Evolutionary conservation across 225 moss, liverwort and hornwort genomes (phyloP).

Genomic region (Asterella californica): DNA sequence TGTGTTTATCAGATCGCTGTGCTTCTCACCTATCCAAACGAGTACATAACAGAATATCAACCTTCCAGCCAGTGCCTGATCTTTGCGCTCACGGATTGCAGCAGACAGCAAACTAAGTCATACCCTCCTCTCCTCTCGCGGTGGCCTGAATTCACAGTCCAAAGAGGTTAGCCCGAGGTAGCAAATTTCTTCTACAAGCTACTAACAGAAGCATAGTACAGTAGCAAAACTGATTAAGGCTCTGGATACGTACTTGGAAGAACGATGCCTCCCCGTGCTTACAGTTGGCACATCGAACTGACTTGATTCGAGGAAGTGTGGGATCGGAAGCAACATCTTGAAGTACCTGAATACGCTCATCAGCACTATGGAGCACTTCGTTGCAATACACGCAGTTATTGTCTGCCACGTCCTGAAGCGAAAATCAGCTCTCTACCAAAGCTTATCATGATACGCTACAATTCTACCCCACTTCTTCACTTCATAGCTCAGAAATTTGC

Average conservation of each 20-base stretch:
- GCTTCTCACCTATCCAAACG: too few species aligned
- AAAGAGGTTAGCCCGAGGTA: not conserved
- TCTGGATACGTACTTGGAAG: conserved; percentile 59
- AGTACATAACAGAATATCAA: too few species aligned
- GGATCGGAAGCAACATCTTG: conserved; percentile 97
- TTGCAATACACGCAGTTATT: conserved; percentile 97
- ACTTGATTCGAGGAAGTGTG: conserved; percentile 91
- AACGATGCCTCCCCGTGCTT: conserved; percentile 96
- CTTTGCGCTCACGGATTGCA: too few species aligned
- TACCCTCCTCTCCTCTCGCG: conserved; percentile 94
- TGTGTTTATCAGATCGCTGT: too few species aligned
- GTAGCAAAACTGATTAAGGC: not conserved
- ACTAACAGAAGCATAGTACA: not conserved
- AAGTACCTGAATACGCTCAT: conserved; percentile 95
- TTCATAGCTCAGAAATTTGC: not conserved
- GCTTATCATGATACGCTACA: too few species aligned
- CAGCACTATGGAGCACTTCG: conserved; percentile 90
- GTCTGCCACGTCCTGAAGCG: conserved; percentile 58
- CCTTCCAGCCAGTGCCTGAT: too few species aligned
- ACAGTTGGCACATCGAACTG: conserved; percentile 89
- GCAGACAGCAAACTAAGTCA: conserved; percentile 92
- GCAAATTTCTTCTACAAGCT: not conserved
- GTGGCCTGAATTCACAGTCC: conserved; percentile 59
- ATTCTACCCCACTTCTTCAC: too few species aligned
- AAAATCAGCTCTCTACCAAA: conserved; percentile 37